A percentile compares a stretch with the other conserved stretches of the same genome.
These are phyloP conservation scores for Alternaria arborescens DNA, from an alignment of 2,329 filamentous ascomycete genomes.

Conservation along the genomic window DNA sequence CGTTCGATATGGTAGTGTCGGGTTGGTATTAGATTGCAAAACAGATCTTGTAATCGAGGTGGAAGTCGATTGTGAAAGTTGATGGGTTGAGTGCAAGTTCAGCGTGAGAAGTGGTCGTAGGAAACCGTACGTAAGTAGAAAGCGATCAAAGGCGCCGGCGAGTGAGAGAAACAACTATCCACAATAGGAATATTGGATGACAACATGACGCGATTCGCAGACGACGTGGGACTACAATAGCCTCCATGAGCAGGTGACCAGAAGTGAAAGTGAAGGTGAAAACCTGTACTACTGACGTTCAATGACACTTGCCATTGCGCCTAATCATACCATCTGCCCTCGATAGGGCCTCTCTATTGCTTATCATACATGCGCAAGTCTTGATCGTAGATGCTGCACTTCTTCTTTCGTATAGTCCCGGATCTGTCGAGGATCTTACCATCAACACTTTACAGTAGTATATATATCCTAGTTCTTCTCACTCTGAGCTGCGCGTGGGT, in stretches of 20 bases:
- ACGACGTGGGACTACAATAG: not conserved
- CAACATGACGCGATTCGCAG: not conserved
- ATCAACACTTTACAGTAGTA: not conserved
- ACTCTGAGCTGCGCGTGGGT: constrained; percentile 31
- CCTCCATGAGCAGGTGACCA: not conserved
- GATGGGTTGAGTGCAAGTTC: not conserved
- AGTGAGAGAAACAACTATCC: not conserved
- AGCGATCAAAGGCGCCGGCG: not conserved
- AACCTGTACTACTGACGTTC: not conserved
- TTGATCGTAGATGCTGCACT: constrained; percentile 10
- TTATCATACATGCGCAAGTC: constrained; percentile 23
- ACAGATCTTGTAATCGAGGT: not conserved
- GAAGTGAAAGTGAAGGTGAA: constrained; percentile 10
- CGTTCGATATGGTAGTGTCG: not conserved
- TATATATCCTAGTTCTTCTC: constrained; percentile 39
- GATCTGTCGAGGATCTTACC: constrained; percentile 8
- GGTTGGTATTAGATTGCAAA: not conserved
- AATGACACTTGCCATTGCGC: constrained; percentile 1
- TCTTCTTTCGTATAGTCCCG: constrained; percentile 29
- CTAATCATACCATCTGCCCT: not conserved
- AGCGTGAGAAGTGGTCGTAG: not conserved
- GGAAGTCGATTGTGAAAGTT: not conserved
- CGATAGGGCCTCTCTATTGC: constrained; percentile 1
- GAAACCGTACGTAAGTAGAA: not conserved
- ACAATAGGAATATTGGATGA: not conserved